Percentiles rank a stretch among this genome's conserved stretches.
These are phyloP conservation scores for Phycomyces nitens DNA, from an alignment of 192 early-diverging fungal species.

Conservation along the genomic window DNA sequence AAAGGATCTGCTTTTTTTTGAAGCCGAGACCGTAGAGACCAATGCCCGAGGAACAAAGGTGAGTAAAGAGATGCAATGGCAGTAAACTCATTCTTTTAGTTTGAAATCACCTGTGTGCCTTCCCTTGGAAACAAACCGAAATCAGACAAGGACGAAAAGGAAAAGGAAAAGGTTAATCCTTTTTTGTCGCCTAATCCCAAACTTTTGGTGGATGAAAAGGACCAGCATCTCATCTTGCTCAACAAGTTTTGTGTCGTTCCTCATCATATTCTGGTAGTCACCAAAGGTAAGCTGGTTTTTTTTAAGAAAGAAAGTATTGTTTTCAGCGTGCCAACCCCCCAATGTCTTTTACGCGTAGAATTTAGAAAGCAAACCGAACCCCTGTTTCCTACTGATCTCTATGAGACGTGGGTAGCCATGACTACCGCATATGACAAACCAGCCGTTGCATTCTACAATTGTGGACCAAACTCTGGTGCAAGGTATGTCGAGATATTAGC, in stretches of 20 bases:
- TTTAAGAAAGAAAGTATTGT: no score
- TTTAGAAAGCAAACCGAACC: conserved; percentile 49
- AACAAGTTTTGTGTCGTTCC: conserved; percentile 60
- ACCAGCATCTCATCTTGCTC: conserved; percentile 42
- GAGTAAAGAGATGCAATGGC: not conserved
- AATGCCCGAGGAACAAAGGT: conserved; percentile 20
- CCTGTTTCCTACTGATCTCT: conserved; percentile 43
- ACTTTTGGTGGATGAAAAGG: conserved; percentile 41
- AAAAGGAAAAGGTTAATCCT: conserved; percentile 36
- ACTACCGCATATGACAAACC: conserved; percentile 25
- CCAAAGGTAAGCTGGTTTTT: conserved; percentile 54
- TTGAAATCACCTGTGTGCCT: conserved; percentile 45
- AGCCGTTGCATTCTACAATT: conserved; percentile 53
- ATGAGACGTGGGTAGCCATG: conserved; percentile 36
- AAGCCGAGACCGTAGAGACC: conserved; percentile 2
- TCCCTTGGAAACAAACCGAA: conserved; percentile 37
- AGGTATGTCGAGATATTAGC: conserved; percentile 27
- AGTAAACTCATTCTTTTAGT: conserved; percentile 24
- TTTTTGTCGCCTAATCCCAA: conserved; percentile 47
- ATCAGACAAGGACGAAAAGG: conserved; percentile 5
- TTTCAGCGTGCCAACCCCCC: not conserved
- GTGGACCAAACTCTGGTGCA: conserved; percentile 50
- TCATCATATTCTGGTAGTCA: conserved; percentile 48
- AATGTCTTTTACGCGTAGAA: conserved; percentile 29
- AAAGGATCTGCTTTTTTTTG: not conserved